A percentile compares a stretch with the other conserved stretches of the same genome.
Evolutionary conservation across 2,329 filamentous ascomycete species (phyloP).

Genomic region (Chrysosporium queenslandicum): DNA sequence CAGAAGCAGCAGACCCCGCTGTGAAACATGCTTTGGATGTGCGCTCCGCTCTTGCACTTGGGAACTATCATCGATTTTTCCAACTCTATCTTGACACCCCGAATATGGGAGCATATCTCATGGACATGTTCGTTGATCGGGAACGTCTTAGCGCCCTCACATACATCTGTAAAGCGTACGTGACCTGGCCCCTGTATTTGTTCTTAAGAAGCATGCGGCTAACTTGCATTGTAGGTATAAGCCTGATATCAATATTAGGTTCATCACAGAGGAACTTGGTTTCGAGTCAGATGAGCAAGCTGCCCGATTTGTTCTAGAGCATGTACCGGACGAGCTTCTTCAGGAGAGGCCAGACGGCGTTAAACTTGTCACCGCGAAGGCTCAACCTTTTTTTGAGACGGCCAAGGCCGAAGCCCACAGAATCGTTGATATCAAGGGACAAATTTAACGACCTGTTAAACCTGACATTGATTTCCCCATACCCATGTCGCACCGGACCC

Average conservation of each 20-base stretch:
- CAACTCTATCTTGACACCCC: constrained; percentile 87
- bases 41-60: constrained; percentile 79
- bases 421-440: constrained; percentile 92
- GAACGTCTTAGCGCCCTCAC: constrained; percentile 85
- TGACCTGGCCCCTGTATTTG: background rate
- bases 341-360: constrained; percentile 67
- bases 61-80: constrained; percentile 98
- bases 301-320: constrained; percentile 77
- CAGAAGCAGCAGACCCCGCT: constrained; percentile 77
- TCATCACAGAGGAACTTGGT: constrained; percentile 88
- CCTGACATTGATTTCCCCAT: background rate
- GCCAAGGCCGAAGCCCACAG: constrained; percentile 66
- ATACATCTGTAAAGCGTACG: constrained; percentile 83
- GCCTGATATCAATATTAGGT: constrained; percentile 75
- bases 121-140: constrained; percentile 97
- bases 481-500: background rate
- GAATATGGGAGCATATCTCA: constrained; percentile 94
- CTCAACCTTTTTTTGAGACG: constrained; percentile 60
- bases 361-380: constrained; percentile 64
- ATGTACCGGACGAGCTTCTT: constrained; percentile 64
- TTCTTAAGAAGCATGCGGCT: background rate
- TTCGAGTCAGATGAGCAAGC: constrained; percentile 90
- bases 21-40: constrained; percentile 89
- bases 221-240: constrained; percentile 59
- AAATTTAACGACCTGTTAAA: constrained; percentile 47